Percentiles rank a stretch among this genome's conserved stretches.
phyloP scores from a whole-genome alignment of 2,329 filamentous ascomycete genomes.

The Ilyonectria robusta region DNA sequence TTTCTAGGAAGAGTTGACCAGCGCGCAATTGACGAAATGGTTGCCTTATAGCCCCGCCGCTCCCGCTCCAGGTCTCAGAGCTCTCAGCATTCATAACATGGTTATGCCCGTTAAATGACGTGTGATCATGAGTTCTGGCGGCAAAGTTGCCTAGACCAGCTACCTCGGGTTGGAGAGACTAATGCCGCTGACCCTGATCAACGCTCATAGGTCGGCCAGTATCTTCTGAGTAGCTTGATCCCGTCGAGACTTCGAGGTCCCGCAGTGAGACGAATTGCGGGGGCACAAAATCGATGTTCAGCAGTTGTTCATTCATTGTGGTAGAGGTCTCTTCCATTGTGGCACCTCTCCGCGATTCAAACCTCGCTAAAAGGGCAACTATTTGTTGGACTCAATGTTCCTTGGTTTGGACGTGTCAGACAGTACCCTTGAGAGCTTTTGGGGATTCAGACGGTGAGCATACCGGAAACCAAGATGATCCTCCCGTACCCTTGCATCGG shows the following conservation, averaged over 20 bases:
- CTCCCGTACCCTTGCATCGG: background rate
- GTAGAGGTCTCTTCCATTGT: conserved; percentile 1
- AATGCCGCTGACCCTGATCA: conserved; percentile 17
- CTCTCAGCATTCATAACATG: too few relatives aligned
- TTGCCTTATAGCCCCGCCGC: background rate
- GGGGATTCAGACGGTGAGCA: background rate
- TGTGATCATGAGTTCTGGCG: conserved; percentile 6
- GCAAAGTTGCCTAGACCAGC: background rate
- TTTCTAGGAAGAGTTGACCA: conserved; percentile 2
- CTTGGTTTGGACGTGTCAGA: background rate
- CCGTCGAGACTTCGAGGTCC: background rate
- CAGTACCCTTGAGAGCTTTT: background rate
- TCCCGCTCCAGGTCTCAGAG: too few relatives aligned
- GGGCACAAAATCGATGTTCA: background rate
- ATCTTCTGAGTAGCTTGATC: background rate
- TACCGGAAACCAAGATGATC: background rate
- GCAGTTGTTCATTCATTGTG: background rate
- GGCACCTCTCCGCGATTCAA: background rate
- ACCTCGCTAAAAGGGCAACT: background rate
- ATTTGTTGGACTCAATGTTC: background rate
- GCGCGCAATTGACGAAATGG: background rate
- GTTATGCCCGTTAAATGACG: background rate
- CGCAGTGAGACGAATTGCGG: conserved; percentile 5
- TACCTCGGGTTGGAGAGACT: conserved; percentile 16
- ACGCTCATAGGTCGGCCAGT: background rate